Conservation (phyloP, 2,329 filamentous ascomycete species). For the Lasiodiplodia gonubiensis region DNA sequence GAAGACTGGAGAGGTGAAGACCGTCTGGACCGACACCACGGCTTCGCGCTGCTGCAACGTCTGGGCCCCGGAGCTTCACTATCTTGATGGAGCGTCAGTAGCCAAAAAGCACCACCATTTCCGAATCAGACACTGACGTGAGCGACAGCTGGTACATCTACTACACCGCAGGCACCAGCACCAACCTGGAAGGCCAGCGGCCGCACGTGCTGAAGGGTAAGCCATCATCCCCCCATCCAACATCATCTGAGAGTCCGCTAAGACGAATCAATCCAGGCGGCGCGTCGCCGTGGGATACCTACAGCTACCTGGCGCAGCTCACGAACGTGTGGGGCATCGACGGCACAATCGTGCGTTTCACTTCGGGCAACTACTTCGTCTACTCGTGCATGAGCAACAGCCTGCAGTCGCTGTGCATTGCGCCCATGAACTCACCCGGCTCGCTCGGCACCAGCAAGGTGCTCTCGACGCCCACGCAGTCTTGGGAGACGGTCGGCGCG, state of each 20-base stretch:
- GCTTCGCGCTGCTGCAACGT: slow-evolving; percentile 60
- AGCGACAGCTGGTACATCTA: slow-evolving; percentile 61
- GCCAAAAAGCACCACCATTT: not conserved
- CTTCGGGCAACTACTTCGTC: slow-evolving; percentile 58
- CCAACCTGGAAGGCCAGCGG: slow-evolving; percentile 57
- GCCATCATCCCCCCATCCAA: not conserved
- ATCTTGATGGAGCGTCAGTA: slow-evolving; percentile 28
- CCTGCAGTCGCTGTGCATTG: slow-evolving; percentile 52
- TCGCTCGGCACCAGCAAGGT: slow-evolving; percentile 54
- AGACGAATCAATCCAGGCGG: slow-evolving; percentile 49
- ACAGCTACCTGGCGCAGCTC: slow-evolving; percentile 56
- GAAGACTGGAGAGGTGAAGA: slow-evolving; percentile 59
- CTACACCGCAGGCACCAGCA: slow-evolving; percentile 58
- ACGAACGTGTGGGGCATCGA: slow-evolving; percentile 61
- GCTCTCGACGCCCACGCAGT: slow-evolving; percentile 57
- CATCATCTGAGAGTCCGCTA: not conserved
- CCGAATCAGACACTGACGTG: slow-evolving; percentile 47
- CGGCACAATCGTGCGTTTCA: slow-evolving; percentile 58
- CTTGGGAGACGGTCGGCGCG: slow-evolving; percentile 57
- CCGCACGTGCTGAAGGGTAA: slow-evolving; percentile 59
- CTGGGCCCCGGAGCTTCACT: slow-evolving; percentile 51
- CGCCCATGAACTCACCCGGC: slow-evolving; percentile 48
- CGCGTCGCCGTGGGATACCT: slow-evolving; percentile 58
- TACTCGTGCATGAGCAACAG: slow-evolving; percentile 59
- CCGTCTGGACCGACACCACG: slow-evolving; percentile 57